Percentiles rank a stretch among this genome's conserved stretches.
These are phyloP conservation scores for Ogataea nonfermentans DNA, from an alignment of 805 yeast genomes.

Conservation along the genomic window DNA sequence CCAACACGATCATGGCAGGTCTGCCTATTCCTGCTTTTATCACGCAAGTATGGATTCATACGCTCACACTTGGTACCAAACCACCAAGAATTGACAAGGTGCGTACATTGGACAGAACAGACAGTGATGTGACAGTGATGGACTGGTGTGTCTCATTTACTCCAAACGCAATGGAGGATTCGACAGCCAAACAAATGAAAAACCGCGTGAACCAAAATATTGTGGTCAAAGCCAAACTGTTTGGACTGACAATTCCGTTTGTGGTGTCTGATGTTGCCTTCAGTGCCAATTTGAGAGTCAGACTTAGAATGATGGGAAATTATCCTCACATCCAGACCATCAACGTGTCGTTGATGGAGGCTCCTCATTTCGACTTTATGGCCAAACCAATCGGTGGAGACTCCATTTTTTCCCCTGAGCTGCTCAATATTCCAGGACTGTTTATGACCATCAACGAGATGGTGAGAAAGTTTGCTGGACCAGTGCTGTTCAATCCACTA, in stretches of 20 bases:
- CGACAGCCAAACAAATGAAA: constrained; percentile 80
- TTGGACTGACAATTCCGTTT: constrained; percentile 80
- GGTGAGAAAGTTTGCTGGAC: constrained; percentile 84
- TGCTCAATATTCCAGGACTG: constrained; percentile 84
- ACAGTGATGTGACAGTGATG: constrained; percentile 92
- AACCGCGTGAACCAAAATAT: constrained; percentile 81
- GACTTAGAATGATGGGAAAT: constrained; percentile 84
- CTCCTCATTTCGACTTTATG: constrained; percentile 86
- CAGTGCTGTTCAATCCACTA: constrained; percentile 83
- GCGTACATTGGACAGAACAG: constrained; percentile 86
- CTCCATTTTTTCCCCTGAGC: constrained; percentile 81
- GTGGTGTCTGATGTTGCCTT: constrained; percentile 79
- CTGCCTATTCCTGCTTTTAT: constrained; percentile 80
- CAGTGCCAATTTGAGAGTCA: constrained; percentile 68
- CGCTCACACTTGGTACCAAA: constrained; percentile 90
- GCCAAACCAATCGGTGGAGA: constrained; percentile 75
- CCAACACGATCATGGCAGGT: constrained; percentile 76
- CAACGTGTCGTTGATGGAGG: constrained; percentile 77
- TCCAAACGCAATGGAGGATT: constrained; percentile 85
- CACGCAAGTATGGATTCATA: constrained; percentile 79
- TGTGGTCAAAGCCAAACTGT: constrained; percentile 73
- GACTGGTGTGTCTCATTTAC: constrained; percentile 93
- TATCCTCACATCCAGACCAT: constrained; percentile 94
- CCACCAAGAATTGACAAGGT: constrained; percentile 93
- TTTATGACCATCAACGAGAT: constrained; percentile 78